These are phyloP conservation scores for Globisporangium nagaii DNA, from an alignment of 352 stramenopile species.

Conservation along the genomic window DNA sequence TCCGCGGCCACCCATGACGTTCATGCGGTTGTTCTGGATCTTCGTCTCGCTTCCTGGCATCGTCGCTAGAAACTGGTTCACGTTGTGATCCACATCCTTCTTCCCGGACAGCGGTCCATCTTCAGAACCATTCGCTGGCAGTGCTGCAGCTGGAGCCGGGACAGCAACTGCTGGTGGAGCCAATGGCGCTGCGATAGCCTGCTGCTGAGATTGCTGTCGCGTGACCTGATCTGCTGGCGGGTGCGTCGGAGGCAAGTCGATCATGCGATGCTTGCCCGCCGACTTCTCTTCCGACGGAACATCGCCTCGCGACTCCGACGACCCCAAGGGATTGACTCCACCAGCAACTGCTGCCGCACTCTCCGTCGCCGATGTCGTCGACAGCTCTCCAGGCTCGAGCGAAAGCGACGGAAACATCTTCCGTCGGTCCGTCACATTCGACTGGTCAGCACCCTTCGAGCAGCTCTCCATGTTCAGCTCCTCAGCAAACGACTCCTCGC, in stretches of 20 bases:
- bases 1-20: slow-evolving; percentile 88
- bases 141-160: background rate
- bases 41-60: slow-evolving; percentile 89
- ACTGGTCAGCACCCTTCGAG: slow-evolving; percentile 34
- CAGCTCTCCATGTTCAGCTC: slow-evolving; percentile 77
- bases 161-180: background rate
- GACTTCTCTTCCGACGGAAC: slow-evolving; percentile 45
- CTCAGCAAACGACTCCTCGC: slow-evolving; percentile 52
- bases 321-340: slow-evolving; percentile 6
- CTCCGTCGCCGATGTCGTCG: slow-evolving; percentile 17
- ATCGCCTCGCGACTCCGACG: slow-evolving; percentile 7
- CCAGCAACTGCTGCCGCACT: slow-evolving; percentile 10
- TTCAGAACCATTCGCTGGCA: slow-evolving; percentile 7
- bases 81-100: slow-evolving; percentile 37
- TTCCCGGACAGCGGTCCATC: slow-evolving; percentile 61
- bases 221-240: slow-evolving; percentile 5
- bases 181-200: background rate
- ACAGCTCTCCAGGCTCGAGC: slow-evolving; percentile 45
- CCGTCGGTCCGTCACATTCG: slow-evolving; percentile 26
- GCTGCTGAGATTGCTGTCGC: slow-evolving; percentile 3
- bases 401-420: slow-evolving; percentile 55
- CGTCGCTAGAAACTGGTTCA: slow-evolving; percentile 73
- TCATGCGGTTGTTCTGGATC: slow-evolving; percentile 88
- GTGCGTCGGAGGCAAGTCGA: slow-evolving; percentile 23
- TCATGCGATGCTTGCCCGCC: slow-evolving; percentile 31